Conservation (phyloP, 164 flowering plant genomes). For the Vitis rupestris region DNA sequence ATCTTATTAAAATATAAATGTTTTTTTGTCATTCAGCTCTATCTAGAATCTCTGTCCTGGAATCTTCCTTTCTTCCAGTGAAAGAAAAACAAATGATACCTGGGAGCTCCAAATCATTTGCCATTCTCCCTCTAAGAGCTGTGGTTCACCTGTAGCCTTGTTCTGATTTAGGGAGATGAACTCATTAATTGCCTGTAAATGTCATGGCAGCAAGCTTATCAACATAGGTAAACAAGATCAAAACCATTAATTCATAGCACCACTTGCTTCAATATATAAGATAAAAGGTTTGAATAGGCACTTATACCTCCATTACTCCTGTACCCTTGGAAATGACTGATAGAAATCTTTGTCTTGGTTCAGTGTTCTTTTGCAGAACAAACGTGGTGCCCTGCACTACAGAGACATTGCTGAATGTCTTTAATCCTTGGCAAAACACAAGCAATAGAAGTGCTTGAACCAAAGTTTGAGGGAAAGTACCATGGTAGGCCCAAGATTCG, state of each 20-base stretch:
- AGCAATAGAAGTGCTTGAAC: background rate
- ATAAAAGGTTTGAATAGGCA: background rate
- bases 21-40: no score
- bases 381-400: constrained; percentile 99
- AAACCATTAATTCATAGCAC: background rate
- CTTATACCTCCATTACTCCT: constrained; percentile 57
- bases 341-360: constrained; percentile 73
- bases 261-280: background rate
- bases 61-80: no score
- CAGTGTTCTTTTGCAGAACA: constrained; percentile 88
- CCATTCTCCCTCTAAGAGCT: constrained; percentile 82
- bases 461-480: background rate
- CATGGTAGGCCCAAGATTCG: no score
- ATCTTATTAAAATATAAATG: no score
- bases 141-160: constrained; percentile 33
- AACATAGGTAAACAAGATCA: background rate
- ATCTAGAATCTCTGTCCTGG: no score
- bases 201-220: background rate
- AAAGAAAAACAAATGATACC: constrained; percentile 29
- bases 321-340: constrained; percentile 60
- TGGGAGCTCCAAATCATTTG: constrained; percentile 91
- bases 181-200: constrained; percentile 72
- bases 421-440: constrained; percentile 16
- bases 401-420: constrained; percentile 34
- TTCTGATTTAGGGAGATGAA: constrained; percentile 39